phyloP scores from a whole-genome alignment of 345 rosid genomes.

The Theobroma cacao region DNA sequence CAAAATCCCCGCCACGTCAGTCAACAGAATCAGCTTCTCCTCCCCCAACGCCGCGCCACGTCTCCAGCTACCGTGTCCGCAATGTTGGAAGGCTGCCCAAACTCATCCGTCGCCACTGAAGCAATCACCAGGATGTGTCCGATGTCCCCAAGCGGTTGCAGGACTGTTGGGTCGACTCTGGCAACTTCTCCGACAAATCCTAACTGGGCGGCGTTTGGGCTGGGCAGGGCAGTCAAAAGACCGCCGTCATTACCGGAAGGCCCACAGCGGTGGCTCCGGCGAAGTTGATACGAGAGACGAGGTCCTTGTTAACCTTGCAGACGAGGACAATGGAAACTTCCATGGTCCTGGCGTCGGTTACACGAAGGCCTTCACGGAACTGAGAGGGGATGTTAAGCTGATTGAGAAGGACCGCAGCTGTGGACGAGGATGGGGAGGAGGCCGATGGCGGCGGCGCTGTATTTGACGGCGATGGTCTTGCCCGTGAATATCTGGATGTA shows the following conservation, averaged over 20 bases:
- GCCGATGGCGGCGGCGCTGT: slow-evolving; percentile 95
- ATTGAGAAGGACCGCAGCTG: slow-evolving; percentile 71
- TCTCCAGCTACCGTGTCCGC: slow-evolving; percentile 97
- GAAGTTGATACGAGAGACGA: slow-evolving; percentile 65
- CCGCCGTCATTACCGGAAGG: slow-evolving; percentile 88
- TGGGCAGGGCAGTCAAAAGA: slow-evolving; percentile 78
- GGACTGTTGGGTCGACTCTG: slow-evolving; percentile 45
- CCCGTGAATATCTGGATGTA: slow-evolving; percentile 92
- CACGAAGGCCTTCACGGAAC: slow-evolving; percentile 82
- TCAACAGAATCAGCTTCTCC: slow-evolving; percentile 80
- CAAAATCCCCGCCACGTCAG: slow-evolving; percentile 87
- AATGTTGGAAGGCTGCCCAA: slow-evolving; percentile 78
- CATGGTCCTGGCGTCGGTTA: slow-evolving; percentile 87
- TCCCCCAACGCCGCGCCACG: slow-evolving; percentile 92
- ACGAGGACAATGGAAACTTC: slow-evolving; percentile 82
- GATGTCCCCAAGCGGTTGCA: slow-evolving; percentile 49
- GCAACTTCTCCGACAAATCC: slow-evolving; percentile 87
- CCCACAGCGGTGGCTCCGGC: slow-evolving; percentile 93
- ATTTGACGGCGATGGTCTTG: slow-evolving; percentile 84
- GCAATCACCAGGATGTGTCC: slow-evolving; percentile 90
- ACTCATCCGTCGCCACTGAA: slow-evolving; percentile 77
- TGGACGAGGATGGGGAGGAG: slow-evolving; percentile 90
- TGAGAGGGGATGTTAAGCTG: slow-evolving; percentile 65
- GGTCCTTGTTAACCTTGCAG: slow-evolving; percentile 67
- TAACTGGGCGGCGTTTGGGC: slow-evolving; percentile 53